phyloP scores from a whole-genome alignment of 345 rosid species.

The Arabidopsis suecica region DNA sequence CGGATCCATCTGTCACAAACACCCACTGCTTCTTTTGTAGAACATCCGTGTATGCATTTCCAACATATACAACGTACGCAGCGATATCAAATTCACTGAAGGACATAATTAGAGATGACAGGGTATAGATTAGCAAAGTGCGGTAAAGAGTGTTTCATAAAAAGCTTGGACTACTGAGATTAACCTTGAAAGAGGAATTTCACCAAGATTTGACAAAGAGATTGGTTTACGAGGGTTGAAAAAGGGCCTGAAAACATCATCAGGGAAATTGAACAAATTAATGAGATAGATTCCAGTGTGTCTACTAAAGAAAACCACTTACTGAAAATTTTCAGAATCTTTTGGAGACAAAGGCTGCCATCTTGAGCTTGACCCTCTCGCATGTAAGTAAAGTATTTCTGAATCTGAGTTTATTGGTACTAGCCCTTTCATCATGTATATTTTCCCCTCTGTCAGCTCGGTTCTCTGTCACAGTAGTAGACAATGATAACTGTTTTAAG shows the following conservation, averaged over 20 bases:
- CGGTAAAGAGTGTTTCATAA: slow-evolving; percentile 3
- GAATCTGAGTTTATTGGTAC: slow-evolving; percentile 65
- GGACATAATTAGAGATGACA: neutral
- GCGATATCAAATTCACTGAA: slow-evolving; percentile 87
- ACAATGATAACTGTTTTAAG: slow-evolving; percentile 25
- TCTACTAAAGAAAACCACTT: slow-evolving; percentile 44
- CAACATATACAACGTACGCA: slow-evolving; percentile 74
- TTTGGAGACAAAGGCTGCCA: slow-evolving; percentile 66
- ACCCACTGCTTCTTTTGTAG: slow-evolving; percentile 87
- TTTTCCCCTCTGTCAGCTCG: slow-evolving; percentile 86
- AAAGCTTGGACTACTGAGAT: slow-evolving; percentile 16
- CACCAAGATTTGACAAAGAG: slow-evolving; percentile 64
- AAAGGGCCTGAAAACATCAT: slow-evolving; percentile 65
- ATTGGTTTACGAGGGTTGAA: slow-evolving; percentile 75
- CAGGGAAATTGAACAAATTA: slow-evolving; percentile 7
- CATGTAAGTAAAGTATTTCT: slow-evolving; percentile 79
- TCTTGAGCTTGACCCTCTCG: slow-evolving; percentile 70
- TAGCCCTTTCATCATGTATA: slow-evolving; percentile 70
- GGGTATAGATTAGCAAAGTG: slow-evolving; percentile 3
- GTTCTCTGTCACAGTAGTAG: slow-evolving; percentile 54
- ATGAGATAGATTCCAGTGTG: slow-evolving; percentile 30
- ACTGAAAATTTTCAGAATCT: slow-evolving; percentile 60
- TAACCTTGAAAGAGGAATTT: slow-evolving; percentile 81
- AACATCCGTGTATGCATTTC: slow-evolving; percentile 62
- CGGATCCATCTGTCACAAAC: slow-evolving; percentile 80